Base-by-base conservation (phyloP, 306 rosid species). In the Vigna hirtella region DNA sequence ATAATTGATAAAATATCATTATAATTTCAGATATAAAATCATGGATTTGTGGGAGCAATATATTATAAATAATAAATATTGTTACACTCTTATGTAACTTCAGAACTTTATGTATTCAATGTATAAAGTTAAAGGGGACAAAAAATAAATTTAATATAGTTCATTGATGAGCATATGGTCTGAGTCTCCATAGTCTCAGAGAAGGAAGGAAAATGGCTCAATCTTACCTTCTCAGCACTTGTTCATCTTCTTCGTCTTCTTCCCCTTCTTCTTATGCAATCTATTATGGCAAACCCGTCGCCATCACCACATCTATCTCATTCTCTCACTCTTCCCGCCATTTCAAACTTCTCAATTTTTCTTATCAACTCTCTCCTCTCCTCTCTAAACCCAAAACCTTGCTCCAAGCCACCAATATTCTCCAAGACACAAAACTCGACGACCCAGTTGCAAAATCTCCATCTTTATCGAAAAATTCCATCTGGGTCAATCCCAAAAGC, bases 401-500 rank as follows among this genome's bases (percentile, higher is more conserved):
- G 86, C 88, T 69, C 63, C 76, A 71, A 58, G 55, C 45, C 34
- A 2, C 15, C 43, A 32, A 49, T 26, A 57, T 68, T 50, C 7
- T 58, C 4, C 67, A 80, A 32, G 70, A 61, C 75, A 78, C 57
- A 18, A 62, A 32, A 53, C n/a, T 58, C 0, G 47, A 82, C 7
- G 30, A 30, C 77, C 84, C 85, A 40, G 83, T 79, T 83, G 85
- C 66, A 67, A 87, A 87, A 24, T 72, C 89, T 12, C 50, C 52
- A 8, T 56, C 91, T 59, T 80, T 88, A 1, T 73, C 89, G 11
- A 91, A 82, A 81, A 77, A 66, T 69, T 74, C 81, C 57, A 55
- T 84, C 73, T 89, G 96, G 94, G 94, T 94, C 81, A 94, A 91
- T 84, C 98, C 96, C 81, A 87, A 52, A 57, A 91, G 89, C 79